Evolutionary conservation across 2,329 filamentous ascomycete species (phyloP).

Genomic region (Colletotrichum sojae): DNA sequence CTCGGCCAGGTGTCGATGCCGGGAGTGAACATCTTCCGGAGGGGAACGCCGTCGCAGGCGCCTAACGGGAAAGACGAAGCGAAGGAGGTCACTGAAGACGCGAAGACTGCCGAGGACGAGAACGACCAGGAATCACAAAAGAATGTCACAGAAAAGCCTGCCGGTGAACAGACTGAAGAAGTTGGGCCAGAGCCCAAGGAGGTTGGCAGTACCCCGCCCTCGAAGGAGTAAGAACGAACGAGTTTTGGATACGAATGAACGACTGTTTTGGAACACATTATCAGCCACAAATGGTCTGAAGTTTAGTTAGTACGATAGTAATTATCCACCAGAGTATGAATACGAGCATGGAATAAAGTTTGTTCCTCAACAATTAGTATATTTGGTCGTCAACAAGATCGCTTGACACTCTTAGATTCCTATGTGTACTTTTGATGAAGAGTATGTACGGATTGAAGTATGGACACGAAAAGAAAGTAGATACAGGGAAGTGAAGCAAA

Average conservation of each 20-base stretch:
- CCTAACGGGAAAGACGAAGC: not conserved
- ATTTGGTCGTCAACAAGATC: no score
- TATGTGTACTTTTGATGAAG: no score
- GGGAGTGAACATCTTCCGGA: slow-evolving; percentile 49
- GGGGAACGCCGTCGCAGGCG: slow-evolving; percentile 40
- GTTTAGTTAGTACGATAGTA: no score
- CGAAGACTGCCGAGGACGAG: not conserved
- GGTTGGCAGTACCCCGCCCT: not conserved
- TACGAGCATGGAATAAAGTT: no score
- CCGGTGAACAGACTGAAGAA: not conserved
- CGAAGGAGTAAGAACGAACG: not conserved
- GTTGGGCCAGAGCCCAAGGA: not conserved
- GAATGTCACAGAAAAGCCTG: not conserved
- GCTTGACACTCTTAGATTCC: no score
- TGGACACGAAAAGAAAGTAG: not conserved
- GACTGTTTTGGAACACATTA: not conserved
- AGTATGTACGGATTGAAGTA: no score
- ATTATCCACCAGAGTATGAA: no score
- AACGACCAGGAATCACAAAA: not conserved
- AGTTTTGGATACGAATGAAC: not conserved
- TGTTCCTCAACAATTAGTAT: no score
- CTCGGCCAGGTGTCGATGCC: slow-evolving; percentile 51
- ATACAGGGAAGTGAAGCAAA: not conserved
- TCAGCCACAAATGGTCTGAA: no score
- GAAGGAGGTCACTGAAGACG: not conserved